Evolutionary conservation across 2,329 filamentous ascomycete species (phyloP).

Genomic region (Xylaria multiplex): DNA sequence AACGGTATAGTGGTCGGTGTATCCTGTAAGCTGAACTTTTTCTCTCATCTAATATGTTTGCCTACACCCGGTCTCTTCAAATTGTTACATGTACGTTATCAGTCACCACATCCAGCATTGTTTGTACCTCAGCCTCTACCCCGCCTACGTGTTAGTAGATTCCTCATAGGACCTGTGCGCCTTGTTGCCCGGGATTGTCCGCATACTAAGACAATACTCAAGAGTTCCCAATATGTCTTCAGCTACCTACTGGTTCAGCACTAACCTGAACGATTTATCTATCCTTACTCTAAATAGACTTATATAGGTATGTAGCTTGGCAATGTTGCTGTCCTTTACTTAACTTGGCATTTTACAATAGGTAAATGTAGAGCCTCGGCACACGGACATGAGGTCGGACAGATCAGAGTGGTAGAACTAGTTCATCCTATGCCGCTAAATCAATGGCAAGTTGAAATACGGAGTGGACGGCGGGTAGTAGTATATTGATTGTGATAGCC

Average conservation of each 20-base stretch:
- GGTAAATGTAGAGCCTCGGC: background rate
- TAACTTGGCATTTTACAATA: background rate
- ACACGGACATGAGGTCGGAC: background rate
- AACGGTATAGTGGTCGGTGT: too few relatives aligned
- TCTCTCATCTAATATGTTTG: too few relatives aligned
- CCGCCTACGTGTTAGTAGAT: background rate
- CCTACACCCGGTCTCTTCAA: too few relatives aligned
- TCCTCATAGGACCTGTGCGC: background rate
- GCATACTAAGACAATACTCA: background rate
- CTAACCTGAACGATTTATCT: background rate
- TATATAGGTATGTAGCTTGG: background rate
- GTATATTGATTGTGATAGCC: background rate
- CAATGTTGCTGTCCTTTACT: background rate
- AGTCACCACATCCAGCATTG: background rate
- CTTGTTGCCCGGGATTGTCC: background rate
- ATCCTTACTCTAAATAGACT: background rate
- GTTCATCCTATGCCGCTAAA: background rate
- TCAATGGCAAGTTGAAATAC: background rate
- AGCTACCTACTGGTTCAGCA: background rate
- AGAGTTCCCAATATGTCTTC: background rate
- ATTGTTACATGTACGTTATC: too few relatives aligned
- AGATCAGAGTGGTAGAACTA: background rate
- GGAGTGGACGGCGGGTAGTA: background rate
- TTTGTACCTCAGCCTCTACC: conserved; percentile 1
- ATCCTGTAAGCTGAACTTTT: too few relatives aligned